These are phyloP conservation scores for Salix dunnii DNA, from an alignment of 345 rosid genomes.

Conservation along the genomic window DNA sequence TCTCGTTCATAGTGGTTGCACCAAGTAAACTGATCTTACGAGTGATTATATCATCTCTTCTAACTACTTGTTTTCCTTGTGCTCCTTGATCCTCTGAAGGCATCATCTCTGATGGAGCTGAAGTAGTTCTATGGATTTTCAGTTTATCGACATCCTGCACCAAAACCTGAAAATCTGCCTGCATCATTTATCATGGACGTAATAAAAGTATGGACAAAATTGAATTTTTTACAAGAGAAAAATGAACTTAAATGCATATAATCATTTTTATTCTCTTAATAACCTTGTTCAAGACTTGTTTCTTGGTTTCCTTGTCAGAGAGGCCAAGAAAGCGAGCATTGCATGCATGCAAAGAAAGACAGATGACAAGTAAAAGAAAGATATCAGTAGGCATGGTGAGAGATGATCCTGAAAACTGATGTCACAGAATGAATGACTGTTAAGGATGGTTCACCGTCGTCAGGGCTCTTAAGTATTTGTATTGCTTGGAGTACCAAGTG, in stretches of 20 bases:
- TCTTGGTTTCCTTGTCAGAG: slow-evolving; percentile 1
- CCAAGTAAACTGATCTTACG: slow-evolving; percentile 10
- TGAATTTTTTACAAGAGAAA: not conserved
- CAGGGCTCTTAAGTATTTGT: slow-evolving; percentile 33
- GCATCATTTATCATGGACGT: too few species aligned
- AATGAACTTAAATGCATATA: not conserved
- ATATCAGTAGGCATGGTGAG: slow-evolving; percentile 25
- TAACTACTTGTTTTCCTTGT: not conserved
- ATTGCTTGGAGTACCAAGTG: slow-evolving; percentile 29
- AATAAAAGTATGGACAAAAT: too few species aligned
- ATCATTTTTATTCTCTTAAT: not conserved
- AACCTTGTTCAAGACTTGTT: slow-evolving; percentile 22
- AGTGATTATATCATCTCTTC: not conserved
- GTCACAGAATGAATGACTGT: not conserved
- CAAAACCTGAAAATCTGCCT: too few species aligned
- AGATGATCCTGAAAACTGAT: not conserved
- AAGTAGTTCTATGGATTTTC: slow-evolving; percentile 1
- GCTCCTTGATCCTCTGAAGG: slow-evolving; percentile 7
- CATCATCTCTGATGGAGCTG: slow-evolving; percentile 1
- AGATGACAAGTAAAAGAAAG: slow-evolving; percentile 21
- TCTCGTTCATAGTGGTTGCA: slow-evolving; percentile 17
- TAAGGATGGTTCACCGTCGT: slow-evolving; percentile 13
- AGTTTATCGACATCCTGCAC: slow-evolving; percentile 23
- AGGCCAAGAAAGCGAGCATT: slow-evolving; percentile 33
- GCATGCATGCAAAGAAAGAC: slow-evolving; percentile 52